Evolutionary conservation across 106 monocot species (phyloP), one percentile per base, ranked within the genome.

Genomic region (Acorus gramineus): DNA sequence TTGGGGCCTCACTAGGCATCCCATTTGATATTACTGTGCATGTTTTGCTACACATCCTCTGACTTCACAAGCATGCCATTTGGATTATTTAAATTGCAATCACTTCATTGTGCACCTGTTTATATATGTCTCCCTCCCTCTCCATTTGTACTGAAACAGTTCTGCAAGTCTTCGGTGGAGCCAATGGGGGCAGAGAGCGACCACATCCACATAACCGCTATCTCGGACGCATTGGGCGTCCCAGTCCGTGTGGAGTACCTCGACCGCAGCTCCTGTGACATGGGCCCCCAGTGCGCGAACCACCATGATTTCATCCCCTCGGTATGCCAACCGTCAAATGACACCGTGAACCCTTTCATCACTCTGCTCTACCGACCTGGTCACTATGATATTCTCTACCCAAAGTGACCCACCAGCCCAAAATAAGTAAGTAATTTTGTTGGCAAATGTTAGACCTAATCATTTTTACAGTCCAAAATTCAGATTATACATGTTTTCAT

Each of bases 151-250:
- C 28, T 28, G 28, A 28, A 44, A 63, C 72, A 98, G 98, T 98
- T 98, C 62, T 92, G 91, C 80, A 89, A 86, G 77, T 68, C 69
- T 55, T 81, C 88, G 2, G 92, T 98, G 70, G 98, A 98, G 76
- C 88, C 85, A 3, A 98, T 98, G 98, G 88, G 85, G 3, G 92
- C 87, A 79, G 98, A 98, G 57, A 84, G 92, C 46, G 98, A 98
- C 49, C 83, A 98, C 12, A 73, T 98, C 48, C 98, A 98, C 77
- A 89, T 98, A 11, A 98, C 66, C 9, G 98, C 98, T 6, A 64
- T 98, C 42, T 83, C 79, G 2, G 92, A 98, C 74, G 85, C 85
- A 3, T 64, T 98, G 45, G 88, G 88, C 3, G 98, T 98, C 59
- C 56, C 92, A 0, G 82, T 89, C 51, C 87, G 92, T 42, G 88